Base-by-base conservation (phyloP, 345 rosid genomes). In the Moricandia moricandioides region DNA sequence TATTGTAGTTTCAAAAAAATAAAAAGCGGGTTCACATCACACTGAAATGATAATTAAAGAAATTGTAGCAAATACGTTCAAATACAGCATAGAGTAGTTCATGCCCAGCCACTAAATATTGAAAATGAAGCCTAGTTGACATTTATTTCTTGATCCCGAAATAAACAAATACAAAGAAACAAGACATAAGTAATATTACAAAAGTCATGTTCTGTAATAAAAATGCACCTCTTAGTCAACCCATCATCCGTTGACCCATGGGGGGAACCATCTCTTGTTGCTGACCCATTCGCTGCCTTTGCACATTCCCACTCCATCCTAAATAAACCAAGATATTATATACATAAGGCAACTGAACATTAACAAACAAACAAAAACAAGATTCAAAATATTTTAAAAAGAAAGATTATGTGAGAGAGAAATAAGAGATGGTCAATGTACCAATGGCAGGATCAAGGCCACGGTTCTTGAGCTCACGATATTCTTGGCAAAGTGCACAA, bases 401-500 rank as follows among this genome's bases (percentile, higher is more conserved):
- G 26, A 1, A 34, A 16, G 45, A 61, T 2, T 16, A 35, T 4
- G 9, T 10, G 8, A 33, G 8, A 34, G 45, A 34, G n/a, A 47
- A 16, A 16, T 16, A 18, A 17, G 58, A 66, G 16, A 0, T 9
- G 10, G 27, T 24, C 12, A 6, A 1, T 49, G 47, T 62, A 88
- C 88, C 89, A 16, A 84, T 47, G 33, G 86, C 72, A 66, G 89
- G 88, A 45, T 87, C 79, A 13, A 72, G 73, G 0, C 88, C 87
- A 9, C 83, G 87, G 26, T 60, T 77, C 14, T 73, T 79, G 69
- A 88, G 89, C 9, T 87, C 91, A 35, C 91, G 82, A 54, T 83
- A 83, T 68, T 85, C 93, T 68, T 88, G 91, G 16, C 83, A 70
- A 51, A 85, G 83, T 24, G 88, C 79, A 33, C 91, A 84, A 62